Evolutionary conservation across 306 rosid species (phyloP).

Genomic region (Vicia villosa): DNA sequence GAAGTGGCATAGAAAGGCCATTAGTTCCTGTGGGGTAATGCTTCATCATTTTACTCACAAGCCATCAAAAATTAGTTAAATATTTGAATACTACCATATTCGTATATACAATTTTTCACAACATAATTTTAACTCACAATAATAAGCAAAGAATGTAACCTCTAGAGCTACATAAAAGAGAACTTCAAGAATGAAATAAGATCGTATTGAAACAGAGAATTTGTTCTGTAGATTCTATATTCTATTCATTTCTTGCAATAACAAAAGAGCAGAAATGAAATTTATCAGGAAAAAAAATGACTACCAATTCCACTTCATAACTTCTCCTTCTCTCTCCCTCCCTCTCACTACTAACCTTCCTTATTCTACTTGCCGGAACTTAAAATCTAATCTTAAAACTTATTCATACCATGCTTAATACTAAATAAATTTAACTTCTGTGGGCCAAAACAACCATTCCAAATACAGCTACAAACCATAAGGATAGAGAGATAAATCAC

Average conservation of each 20-base stretch:
- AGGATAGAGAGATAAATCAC: not conserved
- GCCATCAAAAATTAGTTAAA: not conserved
- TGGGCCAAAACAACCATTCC: not conserved
- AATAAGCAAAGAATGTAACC: slow-evolving; percentile 13
- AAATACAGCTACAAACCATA: slow-evolving; percentile 18
- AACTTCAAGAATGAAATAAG: slow-evolving; percentile 6
- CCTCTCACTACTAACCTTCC: not conserved
- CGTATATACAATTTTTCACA: not conserved
- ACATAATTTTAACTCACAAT: slow-evolving; percentile 12
- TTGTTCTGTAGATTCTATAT: not conserved
- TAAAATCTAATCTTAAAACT: not conserved
- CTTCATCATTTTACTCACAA: not conserved
- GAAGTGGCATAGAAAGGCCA: not conserved
- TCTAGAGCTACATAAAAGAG: not conserved
- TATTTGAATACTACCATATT: not conserved
- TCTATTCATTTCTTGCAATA: slow-evolving; percentile 7
- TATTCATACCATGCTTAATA: not conserved
- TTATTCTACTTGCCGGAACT: not conserved
- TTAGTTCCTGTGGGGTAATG: not conserved
- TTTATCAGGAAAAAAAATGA: not conserved
- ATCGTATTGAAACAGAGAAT: not conserved
- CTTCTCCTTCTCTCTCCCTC: too few relatives aligned
- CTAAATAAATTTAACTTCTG: not conserved
- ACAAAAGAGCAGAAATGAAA: not conserved
- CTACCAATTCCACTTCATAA: not conserved